Conservation (phyloP, 306 rosid species). For the Dryas alaskensis region DNA sequence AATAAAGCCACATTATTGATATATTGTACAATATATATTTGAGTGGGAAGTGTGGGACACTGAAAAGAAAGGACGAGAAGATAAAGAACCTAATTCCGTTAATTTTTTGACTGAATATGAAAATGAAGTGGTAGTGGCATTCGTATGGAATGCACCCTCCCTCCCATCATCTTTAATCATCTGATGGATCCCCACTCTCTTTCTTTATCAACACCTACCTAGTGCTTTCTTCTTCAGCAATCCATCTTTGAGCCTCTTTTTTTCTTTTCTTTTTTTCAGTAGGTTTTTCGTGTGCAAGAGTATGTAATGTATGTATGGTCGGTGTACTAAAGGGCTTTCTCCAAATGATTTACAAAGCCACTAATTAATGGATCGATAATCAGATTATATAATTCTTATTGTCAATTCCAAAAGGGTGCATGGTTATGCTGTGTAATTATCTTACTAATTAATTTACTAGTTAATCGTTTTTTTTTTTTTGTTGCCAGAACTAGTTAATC, state of each 20-base stretch:
- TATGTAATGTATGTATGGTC: too few relatives aligned
- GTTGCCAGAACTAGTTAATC: too few relatives aligned
- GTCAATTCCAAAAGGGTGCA: too few relatives aligned
- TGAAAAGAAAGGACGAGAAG: conserved; percentile 6
- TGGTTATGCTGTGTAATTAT: too few relatives aligned
- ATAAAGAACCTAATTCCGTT: conserved; percentile 10
- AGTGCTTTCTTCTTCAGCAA: conserved; percentile 76
- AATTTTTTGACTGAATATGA: conserved; percentile 7
- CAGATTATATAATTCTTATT: too few relatives aligned
- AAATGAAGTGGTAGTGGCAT: conserved; percentile 51
- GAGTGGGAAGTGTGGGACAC: conserved; percentile 14
- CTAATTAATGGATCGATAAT: too few relatives aligned
- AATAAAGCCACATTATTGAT: too few relatives aligned
- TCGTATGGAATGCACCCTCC: conserved; percentile 79
- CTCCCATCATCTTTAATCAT: conserved; percentile 44
- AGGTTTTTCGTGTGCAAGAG: not conserved
- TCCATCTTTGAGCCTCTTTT: conserved; percentile 34
- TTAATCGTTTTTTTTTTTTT: too few relatives aligned
- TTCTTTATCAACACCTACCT: conserved; percentile 9
- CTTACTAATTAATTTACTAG: too few relatives aligned
- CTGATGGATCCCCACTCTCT: conserved; percentile 38
- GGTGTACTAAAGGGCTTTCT: too few relatives aligned
- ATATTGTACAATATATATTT: not conserved
- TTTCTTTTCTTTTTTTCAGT: not conserved
- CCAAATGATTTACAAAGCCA: too few relatives aligned